Conservation (phyloP, 2,329 filamentous ascomycete species). For the Phialophora verrucosa region DNA sequence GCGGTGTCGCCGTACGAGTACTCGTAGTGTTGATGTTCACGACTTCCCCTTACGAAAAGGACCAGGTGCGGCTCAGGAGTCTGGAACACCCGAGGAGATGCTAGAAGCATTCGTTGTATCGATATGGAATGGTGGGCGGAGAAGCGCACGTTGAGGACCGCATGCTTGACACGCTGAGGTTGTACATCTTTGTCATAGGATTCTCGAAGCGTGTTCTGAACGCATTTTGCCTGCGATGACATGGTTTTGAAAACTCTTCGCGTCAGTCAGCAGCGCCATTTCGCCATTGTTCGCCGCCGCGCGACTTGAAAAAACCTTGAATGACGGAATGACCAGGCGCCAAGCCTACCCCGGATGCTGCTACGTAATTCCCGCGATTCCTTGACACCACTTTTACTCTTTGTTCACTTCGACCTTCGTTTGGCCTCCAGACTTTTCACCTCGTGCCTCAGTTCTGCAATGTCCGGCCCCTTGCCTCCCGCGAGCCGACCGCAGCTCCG, state of each 20-base stretch:
- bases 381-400: slow-evolving; percentile 28
- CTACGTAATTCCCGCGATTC: slow-evolving; percentile 32
- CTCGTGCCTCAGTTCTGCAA: slow-evolving; percentile 6
- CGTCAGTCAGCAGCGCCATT: slow-evolving; percentile 8
- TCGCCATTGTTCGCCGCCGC: neutral
- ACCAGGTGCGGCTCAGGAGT: slow-evolving; percentile 1
- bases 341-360: slow-evolving; percentile 21
- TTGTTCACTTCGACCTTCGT: neutral
- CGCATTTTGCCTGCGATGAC: too few species aligned
- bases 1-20: neutral
- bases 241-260: neutral
- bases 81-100: slow-evolving; percentile 17
- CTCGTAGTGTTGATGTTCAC: neutral
- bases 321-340: slow-evolving; percentile 3
- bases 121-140: slow-evolving; percentile 15
- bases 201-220: neutral
- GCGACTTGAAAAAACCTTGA: neutral
- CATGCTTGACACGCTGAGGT: slow-evolving; percentile 16
- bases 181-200: slow-evolving; percentile 33
- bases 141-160: slow-evolving; percentile 13
- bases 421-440: slow-evolving; percentile 9
- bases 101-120: slow-evolving; percentile 1
- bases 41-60: neutral
- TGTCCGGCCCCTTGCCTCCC: slow-evolving; percentile 3
- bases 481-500: neutral